Percentiles rank a stretch among this genome's conserved stretches.
These are phyloP conservation scores for Chaetomiaceae sp. DNA, from an alignment of 2,329 filamentous ascomycete species.

Conservation along the genomic window DNA sequence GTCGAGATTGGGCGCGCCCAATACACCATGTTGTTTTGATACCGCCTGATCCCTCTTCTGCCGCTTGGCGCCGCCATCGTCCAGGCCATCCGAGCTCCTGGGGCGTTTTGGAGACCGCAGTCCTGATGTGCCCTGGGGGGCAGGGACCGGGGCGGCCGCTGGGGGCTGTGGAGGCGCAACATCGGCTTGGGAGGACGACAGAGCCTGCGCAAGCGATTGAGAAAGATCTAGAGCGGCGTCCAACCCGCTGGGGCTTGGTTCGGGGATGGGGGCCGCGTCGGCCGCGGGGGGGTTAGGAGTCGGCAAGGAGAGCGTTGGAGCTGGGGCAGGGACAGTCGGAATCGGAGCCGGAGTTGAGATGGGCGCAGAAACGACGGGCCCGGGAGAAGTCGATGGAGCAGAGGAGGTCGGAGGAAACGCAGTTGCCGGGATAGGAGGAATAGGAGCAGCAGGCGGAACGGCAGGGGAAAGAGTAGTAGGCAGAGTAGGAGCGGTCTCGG, in stretches of 20 bases:
- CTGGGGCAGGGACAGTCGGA: not conserved
- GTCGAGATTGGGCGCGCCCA: constrained; percentile 21
- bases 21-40: not conserved
- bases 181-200: not conserved
- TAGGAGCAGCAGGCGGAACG: not conserved
- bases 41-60: constrained; percentile 22
- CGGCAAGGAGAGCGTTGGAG: not conserved
- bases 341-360: not conserved
- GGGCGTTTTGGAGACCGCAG: constrained; percentile 24
- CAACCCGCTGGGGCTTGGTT: not conserved
- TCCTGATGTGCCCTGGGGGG: not conserved
- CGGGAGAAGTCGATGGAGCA: not conserved
- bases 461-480: not conserved
- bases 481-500: not conserved
- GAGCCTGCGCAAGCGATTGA: not conserved
- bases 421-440: not conserved
- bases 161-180: not conserved
- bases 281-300: not conserved
- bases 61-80: constrained; percentile 22
- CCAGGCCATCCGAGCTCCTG: constrained; percentile 19
- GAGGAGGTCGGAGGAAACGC: not conserved
- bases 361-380: not conserved
- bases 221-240: not conserved
- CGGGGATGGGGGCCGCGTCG: not conserved
- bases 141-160: constrained; percentile 1